phyloP scores from a whole-genome alignment of 345 rosid genomes.

The Lepidium aucheri region DNA sequence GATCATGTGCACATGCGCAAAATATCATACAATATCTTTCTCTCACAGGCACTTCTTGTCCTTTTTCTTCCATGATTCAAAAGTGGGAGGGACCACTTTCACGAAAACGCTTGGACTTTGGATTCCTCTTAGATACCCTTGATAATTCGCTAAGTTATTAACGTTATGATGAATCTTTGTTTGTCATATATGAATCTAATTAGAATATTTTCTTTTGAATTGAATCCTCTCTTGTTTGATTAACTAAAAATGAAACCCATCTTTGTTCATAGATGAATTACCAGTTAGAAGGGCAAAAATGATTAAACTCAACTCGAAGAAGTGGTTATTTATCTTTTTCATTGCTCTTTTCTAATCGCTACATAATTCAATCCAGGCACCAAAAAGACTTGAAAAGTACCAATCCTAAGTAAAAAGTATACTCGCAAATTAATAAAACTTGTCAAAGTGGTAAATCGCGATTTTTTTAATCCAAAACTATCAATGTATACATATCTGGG shows the following conservation, averaged over 20 bases:
- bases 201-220: background rate
- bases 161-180: background rate
- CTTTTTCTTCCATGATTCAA: background rate
- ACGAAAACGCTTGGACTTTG: background rate
- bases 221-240: background rate
- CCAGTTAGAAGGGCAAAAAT: background rate
- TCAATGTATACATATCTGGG: too few species aligned
- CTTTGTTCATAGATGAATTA: background rate
- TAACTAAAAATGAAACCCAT: background rate
- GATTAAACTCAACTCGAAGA: background rate
- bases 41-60: background rate
- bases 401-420: background rate
- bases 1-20: constrained; percentile 3
- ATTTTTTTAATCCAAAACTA: too few species aligned
- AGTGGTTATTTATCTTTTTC: background rate
- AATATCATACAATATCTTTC: background rate
- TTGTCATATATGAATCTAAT: background rate
- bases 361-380: background rate
- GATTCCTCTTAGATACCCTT: background rate
- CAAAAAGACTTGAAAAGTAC: background rate
- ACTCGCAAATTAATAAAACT: too few species aligned
- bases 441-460: too few species aligned
- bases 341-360: background rate
- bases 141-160: background rate
- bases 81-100: constrained; percentile 1